Base-by-base conservation (phyloP, 495 filamentous ascomycete species). In the Thermothielavioides terrestris region DNA sequence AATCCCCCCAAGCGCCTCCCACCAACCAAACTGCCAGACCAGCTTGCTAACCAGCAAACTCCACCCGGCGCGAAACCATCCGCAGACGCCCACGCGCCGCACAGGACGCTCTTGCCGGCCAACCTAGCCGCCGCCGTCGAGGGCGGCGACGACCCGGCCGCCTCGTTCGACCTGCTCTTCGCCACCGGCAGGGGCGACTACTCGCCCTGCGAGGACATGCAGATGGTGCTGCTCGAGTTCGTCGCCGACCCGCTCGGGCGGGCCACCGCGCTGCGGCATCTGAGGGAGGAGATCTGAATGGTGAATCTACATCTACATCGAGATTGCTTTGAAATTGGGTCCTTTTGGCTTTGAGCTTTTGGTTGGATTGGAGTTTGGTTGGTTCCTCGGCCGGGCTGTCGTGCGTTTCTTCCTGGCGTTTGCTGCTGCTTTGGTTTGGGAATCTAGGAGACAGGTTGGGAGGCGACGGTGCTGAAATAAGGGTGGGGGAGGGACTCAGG, bases 151-250 rank as follows among this genome's bases (percentile, higher is more conserved):
- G 37, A 49, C 18, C 20, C 37, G 10, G 22, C n/a, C n/a, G n/a
- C 45, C 1, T 20, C 11, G 7, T 41, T 41, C 7, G 46, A 49
- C 36, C 37, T 49, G 28, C 37, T 49, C 15, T 49, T 49, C 14
- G 28, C 26, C 6, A 9, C 37, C 1, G 45, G 45, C 37, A 27
- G 18, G 5, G 35, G 38, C 38, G 28, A 50, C 30, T 43, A 50
- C 39, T n/a, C 28, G 18, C 14, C 36, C 11, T 23, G 40, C 31
- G 39, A 43, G 48, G 48, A 43, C 22, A 34, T 41, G 32, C 27
- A 42, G 38, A 35, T 26, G 47, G 8, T 50, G 27, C 26, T 50
- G 48, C 30, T 20, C n/a, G 39, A 50, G 48, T 43, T 50, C 27
- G 22, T 34, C n/a, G 48, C 39, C n/a, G 48, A 38, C 26, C 15